These are phyloP conservation scores for Xerocomus spinulosus DNA, from an alignment of 768 basidiomycete species.

Conservation along the genomic window DNA sequence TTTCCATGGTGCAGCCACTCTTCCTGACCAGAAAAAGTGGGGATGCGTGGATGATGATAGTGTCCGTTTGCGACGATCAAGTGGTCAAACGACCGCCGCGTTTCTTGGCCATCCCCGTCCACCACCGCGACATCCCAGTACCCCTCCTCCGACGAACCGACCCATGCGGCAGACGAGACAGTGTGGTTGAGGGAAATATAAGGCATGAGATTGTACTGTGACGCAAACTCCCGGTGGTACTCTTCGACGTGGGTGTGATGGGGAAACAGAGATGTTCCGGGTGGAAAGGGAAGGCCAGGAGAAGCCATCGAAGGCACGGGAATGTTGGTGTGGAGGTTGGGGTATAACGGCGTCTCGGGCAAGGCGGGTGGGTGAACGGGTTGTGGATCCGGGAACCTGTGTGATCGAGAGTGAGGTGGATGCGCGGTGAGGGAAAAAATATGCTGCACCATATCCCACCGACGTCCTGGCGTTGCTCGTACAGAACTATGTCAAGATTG, in stretches of 20 bases:
- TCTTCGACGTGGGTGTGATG: conserved; percentile 40
- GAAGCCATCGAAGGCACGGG: conserved; percentile 56
- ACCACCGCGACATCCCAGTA: conserved; percentile 42
- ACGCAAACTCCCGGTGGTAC: conserved; percentile 45
- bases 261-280: conserved; percentile 48
- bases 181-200: conserved; percentile 42
- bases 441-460: conserved; percentile 52
- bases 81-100: conserved; percentile 42
- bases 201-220: conserved; percentile 34
- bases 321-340: conserved; percentile 49
- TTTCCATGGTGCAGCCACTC: conserved; percentile 38
- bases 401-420: background rate
- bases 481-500: conserved; percentile 47
- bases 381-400: conserved; percentile 34
- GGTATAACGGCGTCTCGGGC: conserved; percentile 54
- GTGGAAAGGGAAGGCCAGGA: conserved; percentile 50
- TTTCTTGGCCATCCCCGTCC: conserved; percentile 16
- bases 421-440: background rate
- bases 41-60: conserved; percentile 47
- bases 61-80: conserved; percentile 54
- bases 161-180: conserved; percentile 42
- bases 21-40: conserved; percentile 44
- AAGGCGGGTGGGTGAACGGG: conserved; percentile 39
- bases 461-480: conserved; percentile 47
- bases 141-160: conserved; percentile 35